Evolutionary conservation across 2,329 filamentous ascomycete genomes (phyloP), one percentile per base, ranked within the genome.

Genomic region (Annulohypoxylon truncatum): DNA sequence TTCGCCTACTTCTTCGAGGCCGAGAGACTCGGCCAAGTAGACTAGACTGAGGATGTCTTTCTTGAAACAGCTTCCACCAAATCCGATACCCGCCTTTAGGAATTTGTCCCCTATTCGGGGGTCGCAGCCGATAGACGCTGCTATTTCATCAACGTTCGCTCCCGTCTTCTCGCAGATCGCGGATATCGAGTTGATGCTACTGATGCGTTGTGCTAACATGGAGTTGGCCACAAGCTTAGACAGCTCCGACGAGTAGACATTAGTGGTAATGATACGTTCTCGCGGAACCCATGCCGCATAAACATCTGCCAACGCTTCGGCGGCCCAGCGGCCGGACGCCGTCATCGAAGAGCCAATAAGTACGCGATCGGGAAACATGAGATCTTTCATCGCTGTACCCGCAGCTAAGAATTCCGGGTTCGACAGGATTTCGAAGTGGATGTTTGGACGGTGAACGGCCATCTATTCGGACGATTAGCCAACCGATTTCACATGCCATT

Each of bases 381-480:
- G 83, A 75, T 94, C 89, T 47, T 85, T 82, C 67, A 94, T 86
- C 3, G 92, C 92, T 3, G 90, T 93, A 55, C 92, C 92, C 69
- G 92, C 92, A 24, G 92, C 90, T 44, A 95, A 82, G 75, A 94
- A 95, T 77, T 95, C 92, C 4, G 92, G 92, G 78, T 94, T 94
- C 47, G 91, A 93, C 24, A 94, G 84, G 59, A 94, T 88, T 75
- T 94, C 90, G 74, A 94, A 94, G 66, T 85, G 84, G 10, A 89
- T 83, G 15, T 85, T 85, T 0, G 90, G 89, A 10, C 87, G 86
- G 72, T 88, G 85, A 69, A 84, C 82, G 53, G 83, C 80, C 70
- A 89, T 82, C 85, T 88, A 22, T 10, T 42, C 12, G 28, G 31
- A 15, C 15, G n/a, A 13, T 50, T 33, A 47, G 64, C 60, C 2